phyloP scores from a whole-genome alignment of 169 alveolate genomes.

The Eimeria maxima region DNA sequence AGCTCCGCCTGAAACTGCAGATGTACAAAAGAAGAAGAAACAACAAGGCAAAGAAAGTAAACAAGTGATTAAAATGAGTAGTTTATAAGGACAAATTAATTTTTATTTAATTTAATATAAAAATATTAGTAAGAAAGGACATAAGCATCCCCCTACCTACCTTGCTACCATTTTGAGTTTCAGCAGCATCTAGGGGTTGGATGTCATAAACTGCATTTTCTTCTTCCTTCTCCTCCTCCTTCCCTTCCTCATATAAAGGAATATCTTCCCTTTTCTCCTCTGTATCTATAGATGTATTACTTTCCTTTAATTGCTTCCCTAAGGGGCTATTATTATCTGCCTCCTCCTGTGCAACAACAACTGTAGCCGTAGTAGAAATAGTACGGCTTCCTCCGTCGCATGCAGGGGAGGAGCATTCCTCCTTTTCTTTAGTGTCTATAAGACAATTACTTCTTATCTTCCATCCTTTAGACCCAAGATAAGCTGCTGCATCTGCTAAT shows the following conservation, averaged over 20 bases:
- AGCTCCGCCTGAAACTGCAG: conserved; percentile 63
- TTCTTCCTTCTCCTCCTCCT: neutral
- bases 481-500: conserved; percentile 16
- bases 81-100: neutral
- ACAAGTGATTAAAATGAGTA: too few relatives aligned
- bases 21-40: neutral
- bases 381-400: neutral
- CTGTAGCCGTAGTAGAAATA: neutral
- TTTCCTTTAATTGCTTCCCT: neutral
- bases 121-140: neutral
- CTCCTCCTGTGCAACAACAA: too few relatives aligned
- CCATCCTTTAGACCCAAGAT: conserved; percentile 37
- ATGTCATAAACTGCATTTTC: neutral
- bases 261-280: neutral
- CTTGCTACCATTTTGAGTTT: neutral
- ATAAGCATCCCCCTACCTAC: neutral
- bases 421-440: neutral
- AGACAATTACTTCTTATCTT: neutral
- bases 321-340: neutral
- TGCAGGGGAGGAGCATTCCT: neutral
- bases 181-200: neutral
- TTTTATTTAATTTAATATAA: neutral
- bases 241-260: neutral
- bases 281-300: neutral
- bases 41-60: neutral